Evolutionary conservation across 805 yeast species (phyloP).

Genomic region (Brettanomyces nanus): DNA sequence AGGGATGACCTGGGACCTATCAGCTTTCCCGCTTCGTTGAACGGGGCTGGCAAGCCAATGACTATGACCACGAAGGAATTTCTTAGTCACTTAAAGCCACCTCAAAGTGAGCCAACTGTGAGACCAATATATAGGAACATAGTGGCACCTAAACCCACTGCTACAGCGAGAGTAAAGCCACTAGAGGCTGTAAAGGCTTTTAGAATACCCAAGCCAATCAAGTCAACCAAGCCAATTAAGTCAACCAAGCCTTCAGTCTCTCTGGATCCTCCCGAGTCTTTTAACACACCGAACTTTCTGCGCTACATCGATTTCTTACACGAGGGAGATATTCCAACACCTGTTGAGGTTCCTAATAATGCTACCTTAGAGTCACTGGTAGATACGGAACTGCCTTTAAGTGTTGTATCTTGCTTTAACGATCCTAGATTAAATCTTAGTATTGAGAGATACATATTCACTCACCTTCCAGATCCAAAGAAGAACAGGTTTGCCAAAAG

Average conservation of each 20-base stretch:
- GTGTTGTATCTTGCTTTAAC: constrained; percentile 47
- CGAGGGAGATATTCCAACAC: constrained; percentile 9
- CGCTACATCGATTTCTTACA: constrained; percentile 8
- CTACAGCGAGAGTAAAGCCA: no score
- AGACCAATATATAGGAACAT: neutral
- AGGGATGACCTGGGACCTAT: neutral
- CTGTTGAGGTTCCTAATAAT: constrained; percentile 6
- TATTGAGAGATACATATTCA: constrained; percentile 71
- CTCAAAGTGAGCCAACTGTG: neutral
- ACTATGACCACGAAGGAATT: constrained; percentile 19
- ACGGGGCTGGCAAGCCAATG: constrained; percentile 9
- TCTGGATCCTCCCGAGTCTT: constrained; percentile 3
- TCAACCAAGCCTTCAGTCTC: no score
- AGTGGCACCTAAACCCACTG: no score
- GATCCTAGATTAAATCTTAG: constrained; percentile 77
- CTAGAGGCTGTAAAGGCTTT: neutral
- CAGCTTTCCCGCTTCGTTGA: no score
- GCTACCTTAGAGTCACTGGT: constrained; percentile 10
- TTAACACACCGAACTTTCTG: constrained; percentile 2
- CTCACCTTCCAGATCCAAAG: constrained; percentile 43
- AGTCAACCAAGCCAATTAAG: neutral
- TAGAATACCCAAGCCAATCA: neutral
- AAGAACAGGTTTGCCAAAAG: constrained; percentile 34
- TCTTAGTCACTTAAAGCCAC: constrained; percentile 1
- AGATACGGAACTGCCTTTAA: constrained; percentile 31